Percentiles rank a stretch among this genome's conserved stretches.
Evolutionary conservation across 2,329 filamentous ascomycete genomes (phyloP).

Genomic region (Magnaporthiopsis poae): DNA sequence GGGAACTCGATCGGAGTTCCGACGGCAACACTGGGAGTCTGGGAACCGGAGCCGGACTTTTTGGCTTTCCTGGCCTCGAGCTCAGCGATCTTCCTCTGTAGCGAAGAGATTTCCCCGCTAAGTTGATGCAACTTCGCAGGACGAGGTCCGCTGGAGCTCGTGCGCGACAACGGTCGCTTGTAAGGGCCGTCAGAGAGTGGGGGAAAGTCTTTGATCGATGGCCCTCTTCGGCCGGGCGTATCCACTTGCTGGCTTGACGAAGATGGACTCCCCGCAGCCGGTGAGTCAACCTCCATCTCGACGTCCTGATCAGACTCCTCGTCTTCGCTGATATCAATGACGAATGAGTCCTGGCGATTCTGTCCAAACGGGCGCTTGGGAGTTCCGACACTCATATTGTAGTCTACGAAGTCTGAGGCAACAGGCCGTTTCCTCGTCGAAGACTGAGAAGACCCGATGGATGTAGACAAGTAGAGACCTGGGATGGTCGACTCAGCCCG

Average conservation of each 20-base stretch:
- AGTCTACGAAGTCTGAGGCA: constrained; percentile 61
- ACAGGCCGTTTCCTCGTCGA: constrained; percentile 36
- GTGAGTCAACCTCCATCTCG: constrained; percentile 58
- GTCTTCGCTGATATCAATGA: constrained; percentile 77
- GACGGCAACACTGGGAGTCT: constrained; percentile 18
- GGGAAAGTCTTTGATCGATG: constrained; percentile 34
- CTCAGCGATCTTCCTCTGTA: constrained; percentile 49
- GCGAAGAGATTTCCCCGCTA: constrained; percentile 42
- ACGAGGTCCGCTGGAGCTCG: constrained; percentile 1
- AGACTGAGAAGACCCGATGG: constrained; percentile 10
- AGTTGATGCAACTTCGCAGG: constrained; percentile 5
- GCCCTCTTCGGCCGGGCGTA: constrained; percentile 24
- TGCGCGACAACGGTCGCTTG: not conserved
- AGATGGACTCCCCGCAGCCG: constrained; percentile 29
- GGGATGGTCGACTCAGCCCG: constrained; percentile 10
- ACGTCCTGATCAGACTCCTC: constrained; percentile 48
- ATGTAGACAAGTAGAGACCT: constrained; percentile 13
- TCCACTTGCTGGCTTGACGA: constrained; percentile 21
- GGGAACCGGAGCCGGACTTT: constrained; percentile 18
- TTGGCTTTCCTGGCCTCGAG: constrained; percentile 45
- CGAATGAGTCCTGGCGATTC: constrained; percentile 49
- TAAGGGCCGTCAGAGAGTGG: constrained; percentile 29
- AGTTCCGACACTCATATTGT: constrained; percentile 27
- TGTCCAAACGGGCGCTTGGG: constrained; percentile 56
- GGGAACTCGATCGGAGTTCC: constrained; percentile 21